Evolutionary conservation across 2,329 filamentous ascomycete species (phyloP).

Genomic region (Exophiala calicioides): DNA sequence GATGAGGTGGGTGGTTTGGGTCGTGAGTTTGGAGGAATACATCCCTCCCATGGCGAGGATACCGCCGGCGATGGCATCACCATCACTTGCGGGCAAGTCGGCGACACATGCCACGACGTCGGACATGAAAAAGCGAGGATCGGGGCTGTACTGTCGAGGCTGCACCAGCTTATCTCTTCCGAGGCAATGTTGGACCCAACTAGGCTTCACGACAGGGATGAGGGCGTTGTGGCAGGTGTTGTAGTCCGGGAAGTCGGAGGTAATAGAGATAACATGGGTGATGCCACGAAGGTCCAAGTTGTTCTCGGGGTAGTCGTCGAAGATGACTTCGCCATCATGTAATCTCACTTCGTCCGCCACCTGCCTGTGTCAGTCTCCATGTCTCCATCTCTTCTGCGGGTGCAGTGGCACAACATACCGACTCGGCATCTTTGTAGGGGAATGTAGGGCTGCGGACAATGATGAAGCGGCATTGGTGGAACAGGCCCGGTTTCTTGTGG

Average conservation of each 20-base stretch:
- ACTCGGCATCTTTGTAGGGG: constrained; percentile 40
- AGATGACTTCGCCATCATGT: constrained; percentile 51
- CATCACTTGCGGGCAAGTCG: constrained; percentile 80
- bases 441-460: constrained; percentile 48
- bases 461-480: constrained; percentile 49
- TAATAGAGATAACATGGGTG: constrained; percentile 70
- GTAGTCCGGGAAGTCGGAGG: constrained; percentile 90
- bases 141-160: constrained; percentile 82
- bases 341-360: constrained; percentile 48
- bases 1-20: constrained; percentile 83
- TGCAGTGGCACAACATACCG: constrained; percentile 39
- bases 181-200: constrained; percentile 76
- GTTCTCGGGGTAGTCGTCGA: constrained; percentile 41
- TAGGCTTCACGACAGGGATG: constrained; percentile 78
- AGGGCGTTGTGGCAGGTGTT: constrained; percentile 70
- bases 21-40: constrained; percentile 70
- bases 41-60: constrained; percentile 86
- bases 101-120: constrained; percentile 80
- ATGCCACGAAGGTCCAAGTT: constrained; percentile 35
- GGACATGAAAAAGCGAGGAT: constrained; percentile 86
- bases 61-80: constrained; percentile 88
- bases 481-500: constrained; percentile 34
- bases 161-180: constrained; percentile 70
- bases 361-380: constrained; percentile 36
- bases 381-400: neutral